Evolutionary conservation across 768 basidiomycete genomes (phyloP).

Genomic region (Lactarius quietus): DNA sequence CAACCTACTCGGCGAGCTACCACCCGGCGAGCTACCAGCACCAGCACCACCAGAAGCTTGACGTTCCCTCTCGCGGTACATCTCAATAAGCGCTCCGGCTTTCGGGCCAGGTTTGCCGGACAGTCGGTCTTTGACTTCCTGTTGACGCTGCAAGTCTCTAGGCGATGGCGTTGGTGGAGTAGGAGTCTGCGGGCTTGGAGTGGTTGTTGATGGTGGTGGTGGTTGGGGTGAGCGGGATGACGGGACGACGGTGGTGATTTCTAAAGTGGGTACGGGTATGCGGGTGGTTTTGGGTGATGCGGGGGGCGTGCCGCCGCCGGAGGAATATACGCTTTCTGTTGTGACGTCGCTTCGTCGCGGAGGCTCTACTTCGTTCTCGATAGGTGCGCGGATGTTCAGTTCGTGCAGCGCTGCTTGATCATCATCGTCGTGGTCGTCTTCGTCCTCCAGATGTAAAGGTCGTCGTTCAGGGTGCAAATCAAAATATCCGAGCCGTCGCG

Average conservation of each 20-base stretch:
- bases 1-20: too few species aligned
- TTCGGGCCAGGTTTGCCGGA: slow-evolving; percentile 40
- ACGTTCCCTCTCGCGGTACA: slow-evolving; percentile 72
- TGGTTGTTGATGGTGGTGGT: not conserved
- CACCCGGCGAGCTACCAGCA: too few species aligned
- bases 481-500: slow-evolving; percentile 64
- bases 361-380: slow-evolving; percentile 30
- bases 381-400: slow-evolving; percentile 18
- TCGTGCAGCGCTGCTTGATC: not conserved
- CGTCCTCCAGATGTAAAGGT: slow-evolving; percentile 29
- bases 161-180: not conserved
- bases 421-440: not conserved
- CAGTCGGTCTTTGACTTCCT: slow-evolving; percentile 17
- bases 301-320: not conserved
- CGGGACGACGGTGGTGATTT: not conserved
- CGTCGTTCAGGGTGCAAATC: slow-evolving; percentile 75
- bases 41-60: slow-evolving; percentile 31
- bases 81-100: slow-evolving; percentile 77
- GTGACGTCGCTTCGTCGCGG: slow-evolving; percentile 15
- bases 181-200: not conserved
- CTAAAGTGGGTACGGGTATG: not conserved
- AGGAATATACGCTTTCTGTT: slow-evolving; percentile 18
- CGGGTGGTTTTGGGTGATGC: not conserved
- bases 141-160: slow-evolving; percentile 10
- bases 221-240: not conserved